Evolutionary conservation across 2,329 filamentous ascomycete genomes (phyloP).

Genomic region (Metarhizium guizhouense): DNA sequence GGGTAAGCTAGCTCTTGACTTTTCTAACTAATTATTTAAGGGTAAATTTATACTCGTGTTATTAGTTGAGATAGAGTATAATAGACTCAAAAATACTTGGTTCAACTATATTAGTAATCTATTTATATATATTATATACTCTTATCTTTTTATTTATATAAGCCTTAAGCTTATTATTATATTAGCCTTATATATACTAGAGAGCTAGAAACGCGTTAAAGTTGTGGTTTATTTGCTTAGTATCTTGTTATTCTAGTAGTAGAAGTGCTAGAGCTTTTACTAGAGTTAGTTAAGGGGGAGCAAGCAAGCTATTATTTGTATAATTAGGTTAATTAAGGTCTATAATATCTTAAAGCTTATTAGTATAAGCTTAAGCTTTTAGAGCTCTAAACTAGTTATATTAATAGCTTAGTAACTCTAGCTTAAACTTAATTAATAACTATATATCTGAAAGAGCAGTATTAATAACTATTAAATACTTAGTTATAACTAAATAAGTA

Average conservation of each 20-base stretch:
- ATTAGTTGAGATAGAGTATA: neutral
- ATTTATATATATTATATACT: neutral
- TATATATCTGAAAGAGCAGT: too few species aligned
- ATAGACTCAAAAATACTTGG: neutral
- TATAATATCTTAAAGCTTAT: neutral
- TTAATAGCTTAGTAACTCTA: neutral
- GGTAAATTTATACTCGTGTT: neutral
- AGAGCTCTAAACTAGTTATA: neutral
- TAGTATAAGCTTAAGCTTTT: neutral
- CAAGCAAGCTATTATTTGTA: too few species aligned
- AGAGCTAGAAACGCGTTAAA: too few species aligned
- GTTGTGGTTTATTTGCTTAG: too few species aligned
- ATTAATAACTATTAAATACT: too few species aligned
- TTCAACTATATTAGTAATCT: neutral
- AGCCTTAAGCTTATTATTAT: too few species aligned
- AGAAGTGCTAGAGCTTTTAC: too few species aligned
- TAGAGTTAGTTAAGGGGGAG: too few species aligned
- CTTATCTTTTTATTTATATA: too few species aligned
- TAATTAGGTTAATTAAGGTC: neutral
- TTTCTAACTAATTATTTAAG: neutral
- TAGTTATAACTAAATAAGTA: too few species aligned
- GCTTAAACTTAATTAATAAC: neutral
- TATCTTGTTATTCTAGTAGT: too few species aligned
- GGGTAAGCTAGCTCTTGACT: neutral
- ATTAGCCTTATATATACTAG: too few species aligned